These are phyloP conservation scores for Colletotrichum sp. DNA, from an alignment of 2,329 filamentous ascomycete species.

Conservation along the genomic window DNA sequence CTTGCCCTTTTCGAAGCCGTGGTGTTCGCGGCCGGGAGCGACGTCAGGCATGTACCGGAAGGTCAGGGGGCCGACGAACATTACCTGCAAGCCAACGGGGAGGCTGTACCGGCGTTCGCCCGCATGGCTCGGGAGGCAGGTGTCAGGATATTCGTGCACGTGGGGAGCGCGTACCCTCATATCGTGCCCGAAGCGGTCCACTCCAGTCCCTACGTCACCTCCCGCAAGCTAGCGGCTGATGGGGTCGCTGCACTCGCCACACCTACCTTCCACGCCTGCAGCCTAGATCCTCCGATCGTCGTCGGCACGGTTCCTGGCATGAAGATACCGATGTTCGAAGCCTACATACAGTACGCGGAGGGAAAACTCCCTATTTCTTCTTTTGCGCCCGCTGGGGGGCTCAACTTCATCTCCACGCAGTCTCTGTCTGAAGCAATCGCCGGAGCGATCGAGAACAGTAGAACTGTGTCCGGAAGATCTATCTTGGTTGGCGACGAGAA, in stretches of 20 bases:
- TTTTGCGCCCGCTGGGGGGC: not conserved
- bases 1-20: not conserved
- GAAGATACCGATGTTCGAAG: not conserved
- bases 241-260: not conserved
- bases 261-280: not conserved
- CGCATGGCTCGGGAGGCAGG: not conserved
- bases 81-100: not conserved
- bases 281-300: constrained; percentile 4
- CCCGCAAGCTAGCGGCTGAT: not conserved
- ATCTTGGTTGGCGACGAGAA: constrained; percentile 8
- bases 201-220: not conserved
- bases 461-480: not conserved
- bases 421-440: not conserved
- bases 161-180: not conserved
- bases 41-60: constrained; percentile 4
- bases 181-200: not conserved
- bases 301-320: constrained; percentile 5
- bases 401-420: constrained; percentile 11
- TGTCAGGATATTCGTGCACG: not conserved
- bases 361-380: not conserved
- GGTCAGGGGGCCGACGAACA: not conserved
- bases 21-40: constrained; percentile 10
- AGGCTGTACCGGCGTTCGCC: not conserved
- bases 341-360: not conserved
- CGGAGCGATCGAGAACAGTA: not conserved